phyloP scores from a whole-genome alignment of 2,329 filamentous ascomycete genomes.

The Mycosphaerella arachidis region DNA sequence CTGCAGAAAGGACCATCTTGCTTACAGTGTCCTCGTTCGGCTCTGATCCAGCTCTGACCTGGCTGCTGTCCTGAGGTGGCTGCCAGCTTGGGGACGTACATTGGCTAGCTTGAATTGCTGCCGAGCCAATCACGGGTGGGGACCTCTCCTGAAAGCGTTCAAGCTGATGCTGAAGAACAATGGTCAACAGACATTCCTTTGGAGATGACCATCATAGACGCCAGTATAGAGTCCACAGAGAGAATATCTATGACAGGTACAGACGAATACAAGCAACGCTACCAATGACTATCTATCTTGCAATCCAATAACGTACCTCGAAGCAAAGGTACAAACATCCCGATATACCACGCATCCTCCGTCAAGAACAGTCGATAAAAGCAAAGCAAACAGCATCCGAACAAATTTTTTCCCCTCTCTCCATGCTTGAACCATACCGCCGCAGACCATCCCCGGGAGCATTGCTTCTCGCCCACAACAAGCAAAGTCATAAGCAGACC shows the following conservation, averaged over 20 bases:
- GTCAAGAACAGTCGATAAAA: neutral
- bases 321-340: neutral
- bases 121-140: too few relatives aligned
- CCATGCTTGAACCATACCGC: neutral
- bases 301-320: neutral
- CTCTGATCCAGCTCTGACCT: neutral
- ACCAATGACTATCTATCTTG: neutral
- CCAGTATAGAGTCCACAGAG: too few relatives aligned
- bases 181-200: too few relatives aligned
- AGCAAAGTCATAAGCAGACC: neutral
- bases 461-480: neutral
- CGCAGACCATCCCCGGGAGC: neutral
- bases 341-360: neutral
- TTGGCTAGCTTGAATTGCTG: too few relatives aligned
- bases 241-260: neutral
- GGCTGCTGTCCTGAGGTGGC: too few relatives aligned
- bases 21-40: too few relatives aligned
- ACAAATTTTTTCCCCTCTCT: neutral
- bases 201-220: too few relatives aligned
- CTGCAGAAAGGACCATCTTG: too few relatives aligned
- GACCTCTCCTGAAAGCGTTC: too few relatives aligned
- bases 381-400: neutral
- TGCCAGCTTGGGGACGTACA: too few relatives aligned
- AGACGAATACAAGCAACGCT: neutral
- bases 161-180: too few relatives aligned